A percentile compares a stretch with the other conserved stretches of the same genome.
These are phyloP conservation scores for Bonia amplexicaulis DNA, from an alignment of 176 grass and related monocot genomes.

Conservation along the genomic window DNA sequence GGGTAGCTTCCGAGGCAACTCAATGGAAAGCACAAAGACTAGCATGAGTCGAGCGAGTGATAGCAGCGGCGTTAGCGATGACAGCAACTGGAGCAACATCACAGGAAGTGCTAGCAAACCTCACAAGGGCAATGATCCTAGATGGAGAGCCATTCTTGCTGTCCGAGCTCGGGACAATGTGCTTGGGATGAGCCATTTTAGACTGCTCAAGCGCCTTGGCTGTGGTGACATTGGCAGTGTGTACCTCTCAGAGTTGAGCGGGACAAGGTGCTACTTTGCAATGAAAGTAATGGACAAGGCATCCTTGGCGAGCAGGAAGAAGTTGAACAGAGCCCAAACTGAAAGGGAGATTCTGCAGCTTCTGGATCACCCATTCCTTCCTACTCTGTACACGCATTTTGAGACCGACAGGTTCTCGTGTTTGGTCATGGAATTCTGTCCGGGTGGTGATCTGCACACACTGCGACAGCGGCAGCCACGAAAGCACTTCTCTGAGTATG, in stretches of 20 bases:
- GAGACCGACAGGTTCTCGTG: constrained; percentile 77
- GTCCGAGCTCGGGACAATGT: constrained; percentile 54
- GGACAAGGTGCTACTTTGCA: constrained; percentile 75
- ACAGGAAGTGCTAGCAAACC: constrained; percentile 71
- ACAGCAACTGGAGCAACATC: constrained; percentile 65
- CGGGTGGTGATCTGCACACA: constrained; percentile 75
- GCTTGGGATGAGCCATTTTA: constrained; percentile 88
- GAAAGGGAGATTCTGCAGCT: constrained; percentile 82
- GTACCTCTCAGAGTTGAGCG: constrained; percentile 81
- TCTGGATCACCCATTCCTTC: constrained; percentile 74
- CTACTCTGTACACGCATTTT: constrained; percentile 77
- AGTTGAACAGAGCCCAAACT: constrained; percentile 68
- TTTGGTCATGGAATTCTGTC: constrained; percentile 91
- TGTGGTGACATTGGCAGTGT: constrained; percentile 82
- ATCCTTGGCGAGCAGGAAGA: constrained; percentile 65
- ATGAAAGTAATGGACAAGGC: constrained; percentile 95
- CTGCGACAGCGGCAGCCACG: constrained; percentile 65
- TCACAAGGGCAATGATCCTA: constrained; percentile 84
- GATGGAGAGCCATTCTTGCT: constrained; percentile 74
- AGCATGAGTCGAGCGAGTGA: constrained; percentile 76
- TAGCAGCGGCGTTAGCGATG: constrained; percentile 72
- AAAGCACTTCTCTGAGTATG: constrained; percentile 77
- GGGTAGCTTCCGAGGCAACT: constrained; percentile 41
- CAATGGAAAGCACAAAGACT: constrained; percentile 63
- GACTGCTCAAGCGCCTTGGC: constrained; percentile 69